Percentiles rank a stretch among this genome's conserved stretches.
Evolutionary conservation across 2,329 filamentous ascomycete species (phyloP).

Genomic region (Juglanconis juglandina): DNA sequence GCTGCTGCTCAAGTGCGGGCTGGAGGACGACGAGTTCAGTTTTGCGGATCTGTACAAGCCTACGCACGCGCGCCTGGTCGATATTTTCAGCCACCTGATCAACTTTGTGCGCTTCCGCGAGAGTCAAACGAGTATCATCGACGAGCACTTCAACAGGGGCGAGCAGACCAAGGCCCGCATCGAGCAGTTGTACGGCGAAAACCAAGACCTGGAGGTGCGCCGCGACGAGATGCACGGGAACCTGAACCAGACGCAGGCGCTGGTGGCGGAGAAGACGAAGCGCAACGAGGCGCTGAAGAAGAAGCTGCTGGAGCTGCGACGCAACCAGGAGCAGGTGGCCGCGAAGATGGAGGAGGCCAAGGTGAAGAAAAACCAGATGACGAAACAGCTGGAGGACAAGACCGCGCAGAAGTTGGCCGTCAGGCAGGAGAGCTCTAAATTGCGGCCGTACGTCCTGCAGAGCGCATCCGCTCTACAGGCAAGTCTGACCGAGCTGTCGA

Average conservation of each 20-base stretch:
- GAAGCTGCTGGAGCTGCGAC: constrained; percentile 73
- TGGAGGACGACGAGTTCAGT: constrained; percentile 88
- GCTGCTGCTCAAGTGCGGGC: constrained; percentile 81
- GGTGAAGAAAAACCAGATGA: constrained; percentile 73
- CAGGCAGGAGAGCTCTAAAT: constrained; percentile 81
- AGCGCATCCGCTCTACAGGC: constrained; percentile 81
- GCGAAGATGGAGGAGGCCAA: constrained; percentile 81
- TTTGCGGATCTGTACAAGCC: constrained; percentile 90
- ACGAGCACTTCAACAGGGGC: constrained; percentile 88
- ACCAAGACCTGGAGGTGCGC: constrained; percentile 79
- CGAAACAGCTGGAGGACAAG: constrained; percentile 67
- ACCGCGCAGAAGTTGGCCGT: constrained; percentile 66
- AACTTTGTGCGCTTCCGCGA: constrained; percentile 98
- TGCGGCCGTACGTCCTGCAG: constrained; percentile 88
- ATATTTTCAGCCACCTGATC: constrained; percentile 96
- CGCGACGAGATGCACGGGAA: constrained; percentile 78
- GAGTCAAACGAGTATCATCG: constrained; percentile 83
- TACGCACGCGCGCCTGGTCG: constrained; percentile 83
- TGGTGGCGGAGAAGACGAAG: constrained; percentile 79
- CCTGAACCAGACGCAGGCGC: constrained; percentile 73
- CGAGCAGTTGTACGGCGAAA: constrained; percentile 78
- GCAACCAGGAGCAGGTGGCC: constrained; percentile 78
- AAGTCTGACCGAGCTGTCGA: constrained; percentile 75
- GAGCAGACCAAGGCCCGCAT: constrained; percentile 84
- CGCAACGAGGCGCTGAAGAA: constrained; percentile 86